Evolutionary conservation across 352 stramenopile species (phyloP), one percentile per base, ranked within the genome.

Genomic region (Ophiocytium majus): DNA sequence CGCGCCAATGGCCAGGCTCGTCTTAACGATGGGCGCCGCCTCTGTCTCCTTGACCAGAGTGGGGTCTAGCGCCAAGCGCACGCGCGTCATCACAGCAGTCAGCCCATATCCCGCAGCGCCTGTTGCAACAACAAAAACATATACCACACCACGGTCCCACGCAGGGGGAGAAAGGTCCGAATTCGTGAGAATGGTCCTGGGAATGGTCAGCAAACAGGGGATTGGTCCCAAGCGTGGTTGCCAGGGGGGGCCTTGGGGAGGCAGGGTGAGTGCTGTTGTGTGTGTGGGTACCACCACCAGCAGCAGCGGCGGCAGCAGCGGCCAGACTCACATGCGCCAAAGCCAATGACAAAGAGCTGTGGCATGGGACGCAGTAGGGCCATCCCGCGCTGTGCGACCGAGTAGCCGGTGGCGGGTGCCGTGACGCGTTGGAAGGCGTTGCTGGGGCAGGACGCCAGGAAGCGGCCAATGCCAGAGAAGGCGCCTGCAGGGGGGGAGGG

Each of bases 361-460:
- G 83, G 83, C 83, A 87, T 87, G 71, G 83, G 83, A 34, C 79
- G 28, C 1, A 87, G 28, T 0, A 87, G 50, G 0, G 83, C 83
- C 9, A 33, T 50, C 0, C 57, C 33, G 37, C 83, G 31, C 79
- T 87, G 78, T 37, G 36, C 49, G 19, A 84, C 31, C 31, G 34
- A 82, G 80, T 84, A 87, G 49, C 9, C 66, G 0, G 23, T 82
- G 0, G 78, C 32, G 33, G 78, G 76, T 0, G 43, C 37, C 17
- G 32, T 74, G 0, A 87, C 83, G 57, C 82, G 86, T 78, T 88
- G 84, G 81, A 88, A 86, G 0, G 84, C 80, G 76, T 88, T 88
- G 32, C 79, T 80, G 0, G 84, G 84, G 57, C 84, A 85, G 14
- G 84, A 82, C 0, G 37, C 31, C 1, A 86, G 19, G 50, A 85